Evolutionary conservation across 2,329 filamentous ascomycete genomes (phyloP).

Genomic region (Scedosporium dehoogii): DNA sequence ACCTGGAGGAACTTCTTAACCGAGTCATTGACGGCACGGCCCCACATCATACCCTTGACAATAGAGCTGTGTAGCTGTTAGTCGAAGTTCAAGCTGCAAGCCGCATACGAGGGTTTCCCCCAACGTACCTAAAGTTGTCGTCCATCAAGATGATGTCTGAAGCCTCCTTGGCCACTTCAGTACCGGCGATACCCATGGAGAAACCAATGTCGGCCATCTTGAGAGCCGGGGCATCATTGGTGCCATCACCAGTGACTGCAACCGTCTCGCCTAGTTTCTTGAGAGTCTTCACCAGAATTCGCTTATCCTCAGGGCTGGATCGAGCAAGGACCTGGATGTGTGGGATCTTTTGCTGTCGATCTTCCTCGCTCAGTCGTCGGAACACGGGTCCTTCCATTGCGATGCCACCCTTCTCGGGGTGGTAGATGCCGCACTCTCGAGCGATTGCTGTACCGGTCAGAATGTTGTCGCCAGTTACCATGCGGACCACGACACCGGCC

Average conservation of each 20-base stretch:
- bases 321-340: constrained; percentile 54
- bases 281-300: constrained; percentile 49
- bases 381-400: constrained; percentile 63
- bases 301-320: constrained; percentile 58
- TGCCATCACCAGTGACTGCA: constrained; percentile 52
- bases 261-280: constrained; percentile 51
- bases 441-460: constrained; percentile 66
- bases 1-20: constrained; percentile 54
- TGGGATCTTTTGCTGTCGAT: constrained; percentile 49
- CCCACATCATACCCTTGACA: constrained; percentile 53
- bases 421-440: constrained; percentile 60
- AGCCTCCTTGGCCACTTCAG: constrained; percentile 53
- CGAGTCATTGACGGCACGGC: constrained; percentile 51
- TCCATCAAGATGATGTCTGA: constrained; percentile 53
- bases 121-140: constrained; percentile 35
- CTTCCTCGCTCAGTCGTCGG: constrained; percentile 46
- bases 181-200: constrained; percentile 53
- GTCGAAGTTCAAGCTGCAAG: neutral
- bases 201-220: constrained; percentile 54
- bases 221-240: constrained; percentile 51
- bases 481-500: constrained; percentile 58
- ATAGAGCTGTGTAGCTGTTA: constrained; percentile 20
- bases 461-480: constrained; percentile 66
- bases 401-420: constrained; percentile 37
- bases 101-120: neutral